Evolutionary conservation across 108 stramenopile species (phyloP).

Genomic region (Nannochloropsis granulata): DNA sequence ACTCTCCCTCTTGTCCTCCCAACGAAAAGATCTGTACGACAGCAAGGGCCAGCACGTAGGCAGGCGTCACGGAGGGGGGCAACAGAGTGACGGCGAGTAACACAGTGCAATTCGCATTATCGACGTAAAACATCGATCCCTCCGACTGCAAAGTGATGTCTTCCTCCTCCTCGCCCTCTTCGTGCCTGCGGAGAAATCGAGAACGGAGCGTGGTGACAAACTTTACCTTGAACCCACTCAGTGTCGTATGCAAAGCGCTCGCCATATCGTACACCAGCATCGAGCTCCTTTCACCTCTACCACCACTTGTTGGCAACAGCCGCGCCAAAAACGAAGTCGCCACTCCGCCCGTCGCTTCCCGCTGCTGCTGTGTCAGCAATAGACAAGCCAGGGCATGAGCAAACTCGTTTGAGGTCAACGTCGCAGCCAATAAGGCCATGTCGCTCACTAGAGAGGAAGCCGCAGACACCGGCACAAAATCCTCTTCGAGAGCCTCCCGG

Average conservation of each 20-base stretch:
- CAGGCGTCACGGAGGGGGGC: neutral
- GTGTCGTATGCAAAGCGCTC: neutral
- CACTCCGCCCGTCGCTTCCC: neutral
- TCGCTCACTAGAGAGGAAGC: neutral
- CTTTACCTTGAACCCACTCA: slow-evolving; percentile 1
- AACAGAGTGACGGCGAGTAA: neutral
- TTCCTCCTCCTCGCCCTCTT: neutral
- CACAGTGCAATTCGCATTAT: neutral
- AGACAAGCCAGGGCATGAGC: neutral
- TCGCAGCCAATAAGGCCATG: slow-evolving; percentile 1
- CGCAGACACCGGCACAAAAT: neutral
- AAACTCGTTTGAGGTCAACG: slow-evolving; percentile 5
- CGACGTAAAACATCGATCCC: slow-evolving; percentile 8
- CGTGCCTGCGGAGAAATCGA: slow-evolving; percentile 4
- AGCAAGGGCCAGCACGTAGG: neutral
- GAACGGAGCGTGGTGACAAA: slow-evolving; percentile 10
- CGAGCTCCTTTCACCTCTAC: neutral
- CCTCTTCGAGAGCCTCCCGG: slow-evolving; percentile 13
- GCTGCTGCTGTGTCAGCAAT: neutral
- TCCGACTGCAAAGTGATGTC: slow-evolving; percentile 5
- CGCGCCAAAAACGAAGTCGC: neutral
- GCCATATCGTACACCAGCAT: neutral
- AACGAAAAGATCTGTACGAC: neutral
- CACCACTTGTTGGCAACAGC: neutral
- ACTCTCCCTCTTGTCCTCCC: neutral